Evolutionary conservation across 1,284 basidiomycete species (phyloP).

Genomic region (Cerioporus squamosus): DNA sequence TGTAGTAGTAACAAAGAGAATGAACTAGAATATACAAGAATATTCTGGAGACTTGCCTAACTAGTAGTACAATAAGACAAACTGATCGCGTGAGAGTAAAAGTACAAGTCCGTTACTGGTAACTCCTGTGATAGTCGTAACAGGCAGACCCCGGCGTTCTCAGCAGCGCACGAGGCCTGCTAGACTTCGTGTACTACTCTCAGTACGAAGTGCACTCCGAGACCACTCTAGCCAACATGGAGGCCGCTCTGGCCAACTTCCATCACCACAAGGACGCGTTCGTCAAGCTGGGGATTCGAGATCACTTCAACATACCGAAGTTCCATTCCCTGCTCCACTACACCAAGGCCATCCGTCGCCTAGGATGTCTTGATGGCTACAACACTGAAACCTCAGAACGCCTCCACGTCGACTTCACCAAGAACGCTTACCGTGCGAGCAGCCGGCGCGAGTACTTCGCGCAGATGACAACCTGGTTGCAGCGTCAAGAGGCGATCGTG

Average conservation of each 20-base stretch:
- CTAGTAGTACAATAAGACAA: too few relatives aligned
- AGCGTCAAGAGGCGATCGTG: background rate
- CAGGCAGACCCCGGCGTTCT: too few relatives aligned
- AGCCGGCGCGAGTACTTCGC: conserved; percentile 28
- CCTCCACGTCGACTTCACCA: conserved; percentile 20
- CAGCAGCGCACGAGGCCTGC: background rate
- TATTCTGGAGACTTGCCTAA: too few relatives aligned
- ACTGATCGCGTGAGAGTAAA: too few relatives aligned
- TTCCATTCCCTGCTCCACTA: conserved; percentile 33
- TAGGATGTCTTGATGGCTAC: conserved; percentile 26
- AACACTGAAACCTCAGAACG: conserved; percentile 33
- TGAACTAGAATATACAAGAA: too few relatives aligned
- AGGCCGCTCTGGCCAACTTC: conserved; percentile 23
- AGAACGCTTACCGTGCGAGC: conserved; percentile 30
- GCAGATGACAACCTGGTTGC: conserved; percentile 35
- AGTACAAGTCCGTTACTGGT: too few relatives aligned
- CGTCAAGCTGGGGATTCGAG: conserved; percentile 17
- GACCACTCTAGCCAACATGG: conserved; percentile 18
- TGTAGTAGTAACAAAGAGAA: too few relatives aligned
- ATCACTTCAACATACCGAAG: conserved; percentile 38
- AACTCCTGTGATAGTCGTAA: too few relatives aligned
- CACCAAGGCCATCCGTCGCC: conserved; percentile 16
- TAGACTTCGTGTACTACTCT: conserved; percentile 26
- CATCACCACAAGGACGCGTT: conserved; percentile 34
- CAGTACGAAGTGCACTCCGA: conserved; percentile 27